These are phyloP conservation scores for Phoma sp. DNA, from an alignment of 2,329 filamentous ascomycete species.

Conservation along the genomic window DNA sequence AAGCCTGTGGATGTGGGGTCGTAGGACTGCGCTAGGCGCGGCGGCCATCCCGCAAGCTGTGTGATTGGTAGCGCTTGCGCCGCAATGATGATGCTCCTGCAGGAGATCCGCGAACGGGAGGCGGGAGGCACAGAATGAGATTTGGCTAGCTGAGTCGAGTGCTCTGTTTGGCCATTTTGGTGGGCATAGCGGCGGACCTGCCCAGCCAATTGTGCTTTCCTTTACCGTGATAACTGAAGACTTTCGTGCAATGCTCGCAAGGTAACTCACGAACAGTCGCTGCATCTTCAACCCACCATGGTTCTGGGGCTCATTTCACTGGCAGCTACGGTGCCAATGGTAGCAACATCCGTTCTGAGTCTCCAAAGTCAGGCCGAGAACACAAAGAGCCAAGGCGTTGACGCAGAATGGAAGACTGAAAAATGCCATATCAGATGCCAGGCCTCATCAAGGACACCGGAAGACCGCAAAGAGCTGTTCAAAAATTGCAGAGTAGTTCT, in stretches of 20 bases:
- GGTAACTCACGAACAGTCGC: neutral
- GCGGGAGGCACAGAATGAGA: constrained; percentile 1
- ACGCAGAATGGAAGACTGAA: constrained; percentile 28
- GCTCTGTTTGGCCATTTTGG: neutral
- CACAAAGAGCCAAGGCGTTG: constrained; percentile 19
- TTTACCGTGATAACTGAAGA: neutral
- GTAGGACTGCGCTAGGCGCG: neutral
- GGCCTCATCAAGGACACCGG: constrained; percentile 22
- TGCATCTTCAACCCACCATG: neutral
- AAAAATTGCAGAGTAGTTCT: constrained; percentile 23
- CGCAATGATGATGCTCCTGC: constrained; percentile 15
- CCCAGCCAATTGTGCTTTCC: neutral
- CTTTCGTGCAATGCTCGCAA: neutral
- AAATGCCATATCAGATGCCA: constrained; percentile 29
- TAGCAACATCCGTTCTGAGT: constrained; percentile 24
- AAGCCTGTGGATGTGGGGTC: neutral
- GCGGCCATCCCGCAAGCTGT: constrained; percentile 3
- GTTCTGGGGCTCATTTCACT: constrained; percentile 16
- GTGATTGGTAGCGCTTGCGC: constrained; percentile 9
- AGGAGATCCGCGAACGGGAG: constrained; percentile 15
- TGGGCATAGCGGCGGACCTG: neutral
- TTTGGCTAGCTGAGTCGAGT: neutral
- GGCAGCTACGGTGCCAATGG: constrained; percentile 27
- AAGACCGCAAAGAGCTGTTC: constrained; percentile 27
- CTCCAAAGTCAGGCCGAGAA: constrained; percentile 30